Base-by-base conservation (phyloP, 176 grass and related monocot genomes). In the Dendrocalamus sinicus region DNA sequence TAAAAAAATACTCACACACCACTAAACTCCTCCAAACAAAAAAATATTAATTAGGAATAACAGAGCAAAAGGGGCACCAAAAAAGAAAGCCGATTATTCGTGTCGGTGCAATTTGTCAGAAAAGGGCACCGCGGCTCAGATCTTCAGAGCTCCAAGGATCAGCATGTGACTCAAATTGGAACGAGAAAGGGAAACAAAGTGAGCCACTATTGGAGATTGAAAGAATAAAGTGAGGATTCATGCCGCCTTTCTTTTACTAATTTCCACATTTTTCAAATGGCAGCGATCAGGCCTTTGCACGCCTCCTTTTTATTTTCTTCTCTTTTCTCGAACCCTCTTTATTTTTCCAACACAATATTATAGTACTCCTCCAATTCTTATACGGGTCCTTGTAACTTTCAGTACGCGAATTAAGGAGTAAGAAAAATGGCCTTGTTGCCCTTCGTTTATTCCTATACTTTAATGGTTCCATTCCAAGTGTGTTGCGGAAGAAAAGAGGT, bases 61-160 rank as follows among this genome's bases (percentile, higher is more conserved):
- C 2, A 48, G 48, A 15, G 43, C 14, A 16, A 43, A 58, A 32
- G 50, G 16, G 53, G 23, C 47, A 43, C 39, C 8, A 6, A 1
- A 55, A 55, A 40, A 53, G 43, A 83, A 83, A 12, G 5, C 3
- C 4, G 40, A 0, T 20, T 70, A 52, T 70, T 62, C 24, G 88
- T 22, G 82, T 51, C 61, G 82, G 61, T 76, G 88, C 60, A 23
- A 17, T 67, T 81, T 81, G 77, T 70, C 70, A 81, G 67, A 50
- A 53, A 69, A 65, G 83, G 72, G 9, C 0, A 3, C 4, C 4
- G 10, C 23, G 3, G 50, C 16, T 30, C 6, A 78, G 61, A 88
- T 77, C 75, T 48, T 37, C 20, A 51, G 17, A 80, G 61, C 8
- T 28, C 61, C 19, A 68, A 19, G 62, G 55, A 70, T 76, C 6